A percentile compares a stretch with the other conserved stretches of the same genome.
phyloP scores from a whole-genome alignment of 2,329 filamentous ascomycete genomes.

The Teratosphaeria pseudoeucalypti region DNA sequence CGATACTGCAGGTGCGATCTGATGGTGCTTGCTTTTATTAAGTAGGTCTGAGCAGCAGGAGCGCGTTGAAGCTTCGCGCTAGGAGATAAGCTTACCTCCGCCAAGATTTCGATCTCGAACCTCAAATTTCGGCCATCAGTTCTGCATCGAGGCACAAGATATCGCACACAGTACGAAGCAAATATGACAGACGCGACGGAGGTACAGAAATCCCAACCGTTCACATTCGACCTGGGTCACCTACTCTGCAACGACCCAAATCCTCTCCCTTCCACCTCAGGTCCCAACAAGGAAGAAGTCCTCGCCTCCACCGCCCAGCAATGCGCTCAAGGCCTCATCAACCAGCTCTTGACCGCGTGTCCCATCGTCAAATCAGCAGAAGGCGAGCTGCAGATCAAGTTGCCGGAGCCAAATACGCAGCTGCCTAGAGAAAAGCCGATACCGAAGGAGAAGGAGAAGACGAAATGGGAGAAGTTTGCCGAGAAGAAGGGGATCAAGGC shows the following conservation, averaged over 20 bases:
- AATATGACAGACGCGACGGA: neutral
- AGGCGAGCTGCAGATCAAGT: constrained; percentile 57
- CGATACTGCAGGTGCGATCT: too few species aligned
- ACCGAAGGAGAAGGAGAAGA: constrained; percentile 68
- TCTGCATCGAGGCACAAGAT: neutral
- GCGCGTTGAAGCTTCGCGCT: neutral
- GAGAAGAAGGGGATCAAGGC: constrained; percentile 93
- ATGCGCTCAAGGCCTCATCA: constrained; percentile 82
- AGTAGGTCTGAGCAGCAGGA: neutral
- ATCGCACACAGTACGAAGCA: neutral
- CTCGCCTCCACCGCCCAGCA: constrained; percentile 71
- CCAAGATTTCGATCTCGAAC: constrained; percentile 1
- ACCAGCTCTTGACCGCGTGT: constrained; percentile 86
- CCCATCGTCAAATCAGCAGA: constrained; percentile 60
- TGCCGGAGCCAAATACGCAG: constrained; percentile 59
- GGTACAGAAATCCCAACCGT: constrained; percentile 63
- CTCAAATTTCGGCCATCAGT: neutral
- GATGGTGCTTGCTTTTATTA: too few species aligned
- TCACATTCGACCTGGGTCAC: constrained; percentile 84
- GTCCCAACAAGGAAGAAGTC: constrained; percentile 47
- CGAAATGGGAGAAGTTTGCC: constrained; percentile 94
- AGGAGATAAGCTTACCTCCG: neutral
- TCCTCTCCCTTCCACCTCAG: constrained; percentile 51
- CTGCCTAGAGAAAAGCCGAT: constrained; percentile 89
- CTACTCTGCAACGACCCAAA: constrained; percentile 82